Evolutionary conservation across 164 flowering plant genomes (phyloP).

Genomic region (Euptelea pleiosperma): DNA sequence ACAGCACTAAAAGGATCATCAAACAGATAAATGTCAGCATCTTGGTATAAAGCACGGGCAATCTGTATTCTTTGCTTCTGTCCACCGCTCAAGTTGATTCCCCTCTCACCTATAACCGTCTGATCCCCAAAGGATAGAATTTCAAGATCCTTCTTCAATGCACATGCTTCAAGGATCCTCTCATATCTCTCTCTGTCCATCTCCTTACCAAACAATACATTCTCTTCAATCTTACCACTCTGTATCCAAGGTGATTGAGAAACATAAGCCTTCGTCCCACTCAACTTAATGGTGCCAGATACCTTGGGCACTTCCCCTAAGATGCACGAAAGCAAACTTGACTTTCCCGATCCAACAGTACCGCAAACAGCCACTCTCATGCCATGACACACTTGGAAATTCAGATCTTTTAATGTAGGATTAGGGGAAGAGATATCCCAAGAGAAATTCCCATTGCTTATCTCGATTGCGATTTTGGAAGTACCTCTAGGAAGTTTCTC

Average conservation of each 20-base stretch:
- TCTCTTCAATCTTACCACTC: slow-evolving; percentile 81
- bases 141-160: slow-evolving; percentile 74
- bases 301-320: slow-evolving; percentile 65
- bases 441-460: slow-evolving; percentile 40
- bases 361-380: slow-evolving; percentile 83
- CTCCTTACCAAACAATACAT: slow-evolving; percentile 74
- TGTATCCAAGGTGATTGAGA: slow-evolving; percentile 93
- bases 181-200: slow-evolving; percentile 72
- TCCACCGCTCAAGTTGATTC: slow-evolving; percentile 92
- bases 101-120: slow-evolving; percentile 83
- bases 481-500: slow-evolving; percentile 29
- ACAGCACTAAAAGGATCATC: slow-evolving; percentile 97
- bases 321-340: slow-evolving; percentile 63
- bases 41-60: slow-evolving; percentile 87
- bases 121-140: slow-evolving; percentile 76
- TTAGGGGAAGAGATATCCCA: slow-evolving; percentile 39
- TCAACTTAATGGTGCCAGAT: slow-evolving; percentile 49
- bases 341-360: slow-evolving; percentile 75
- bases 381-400: slow-evolving; percentile 43
- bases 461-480: slow-evolving; percentile 37
- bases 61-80: slow-evolving; percentile 89
- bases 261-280: slow-evolving; percentile 79
- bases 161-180: slow-evolving; percentile 67
- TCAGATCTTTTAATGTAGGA: slow-evolving; percentile 47
- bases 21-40: slow-evolving; percentile 77